Base-by-base conservation (phyloP, 768 basidiomycete species). In the Nidula microcarpa region DNA sequence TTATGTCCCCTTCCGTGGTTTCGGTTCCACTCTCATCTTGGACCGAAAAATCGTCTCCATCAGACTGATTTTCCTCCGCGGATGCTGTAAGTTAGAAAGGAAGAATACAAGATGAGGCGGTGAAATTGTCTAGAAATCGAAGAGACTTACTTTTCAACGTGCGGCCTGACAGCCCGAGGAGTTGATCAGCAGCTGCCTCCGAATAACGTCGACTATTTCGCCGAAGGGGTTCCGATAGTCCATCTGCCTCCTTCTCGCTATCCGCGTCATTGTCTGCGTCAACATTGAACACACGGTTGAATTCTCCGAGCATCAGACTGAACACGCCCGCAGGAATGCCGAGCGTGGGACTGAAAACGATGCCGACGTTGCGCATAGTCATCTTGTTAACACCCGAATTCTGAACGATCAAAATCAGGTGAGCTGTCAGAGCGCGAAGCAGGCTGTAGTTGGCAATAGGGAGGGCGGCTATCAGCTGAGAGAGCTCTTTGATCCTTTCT, bases 251-350 rank as follows among this genome's bases (percentile, higher is more conserved):
- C 55, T 65, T 63, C 49, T 69, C 65, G 41, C 53, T 65, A 53
- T 56, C 68, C n/a, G 65, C 66, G 33, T 67, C 72, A 33, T 72
- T 77, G 43, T 70, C 74, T 18, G 65, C 69, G 57, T 81, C 85
- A 49, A 93, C 91, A 61, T 93, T 94, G 77, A 97, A 97, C 17
- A 96, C 94, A 13, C 86, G 82, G 60, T 91, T 92, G 72, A 95
- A 98, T 66, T 97, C 92, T 53, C 85, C 87, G 33, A 98, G 81
- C 86, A 98, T 92, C 57, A 97, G 73, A 63, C 91, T 94, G 70
- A 98, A 95, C 43, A 98, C 91, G 6, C 93, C 93, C 3, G 96
- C 96, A n/a, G 96, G 96, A 60, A 99, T 97, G 43, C 94, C 94
- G 10, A 99, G 77, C 0, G 97, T 98, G 2, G 97, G 97, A 58